phyloP scores from a whole-genome alignment of 2,329 filamentous ascomycete genomes.

The Aspergillus brasiliensis region DNA sequence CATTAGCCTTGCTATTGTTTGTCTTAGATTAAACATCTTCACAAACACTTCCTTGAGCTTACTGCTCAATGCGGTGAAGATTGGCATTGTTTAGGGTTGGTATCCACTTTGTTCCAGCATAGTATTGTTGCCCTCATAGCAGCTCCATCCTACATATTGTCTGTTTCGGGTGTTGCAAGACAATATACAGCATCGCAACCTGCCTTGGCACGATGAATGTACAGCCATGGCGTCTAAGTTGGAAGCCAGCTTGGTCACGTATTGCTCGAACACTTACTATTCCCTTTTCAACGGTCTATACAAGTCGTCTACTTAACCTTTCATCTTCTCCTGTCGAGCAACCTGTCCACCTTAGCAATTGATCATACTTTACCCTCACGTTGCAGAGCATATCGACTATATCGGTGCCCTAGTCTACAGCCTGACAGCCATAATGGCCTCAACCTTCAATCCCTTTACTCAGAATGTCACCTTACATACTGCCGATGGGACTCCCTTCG shows the following conservation, averaged over 20 bases:
- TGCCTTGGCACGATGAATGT: constrained; percentile 9
- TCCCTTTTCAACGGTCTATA: constrained; percentile 15
- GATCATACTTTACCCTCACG: background rate
- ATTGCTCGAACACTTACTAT: background rate
- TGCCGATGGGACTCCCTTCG: constrained; percentile 48
- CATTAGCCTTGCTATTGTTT: constrained; percentile 16
- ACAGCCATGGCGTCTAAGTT: background rate
- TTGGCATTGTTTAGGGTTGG: constrained; percentile 12
- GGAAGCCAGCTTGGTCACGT: background rate
- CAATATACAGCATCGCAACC: constrained; percentile 8
- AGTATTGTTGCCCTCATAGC: constrained; percentile 14
- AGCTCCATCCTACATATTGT: constrained; percentile 26
- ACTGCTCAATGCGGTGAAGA: background rate
- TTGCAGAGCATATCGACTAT: constrained; percentile 6
- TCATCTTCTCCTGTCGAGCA: background rate
- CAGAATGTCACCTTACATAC: constrained; percentile 54
- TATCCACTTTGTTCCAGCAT: background rate
- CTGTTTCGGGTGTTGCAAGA: constrained; percentile 29
- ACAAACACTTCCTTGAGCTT: background rate
- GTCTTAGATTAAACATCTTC: background rate
- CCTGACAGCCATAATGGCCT: constrained; percentile 15
- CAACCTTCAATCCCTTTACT: constrained; percentile 53
- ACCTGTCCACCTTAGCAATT: background rate
- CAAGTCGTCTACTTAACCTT: constrained; percentile 6
- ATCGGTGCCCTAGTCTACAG: background rate